These are phyloP conservation scores for Vinca minor DNA, from an alignment of 257 asterid genomes.

Conservation along the genomic window DNA sequence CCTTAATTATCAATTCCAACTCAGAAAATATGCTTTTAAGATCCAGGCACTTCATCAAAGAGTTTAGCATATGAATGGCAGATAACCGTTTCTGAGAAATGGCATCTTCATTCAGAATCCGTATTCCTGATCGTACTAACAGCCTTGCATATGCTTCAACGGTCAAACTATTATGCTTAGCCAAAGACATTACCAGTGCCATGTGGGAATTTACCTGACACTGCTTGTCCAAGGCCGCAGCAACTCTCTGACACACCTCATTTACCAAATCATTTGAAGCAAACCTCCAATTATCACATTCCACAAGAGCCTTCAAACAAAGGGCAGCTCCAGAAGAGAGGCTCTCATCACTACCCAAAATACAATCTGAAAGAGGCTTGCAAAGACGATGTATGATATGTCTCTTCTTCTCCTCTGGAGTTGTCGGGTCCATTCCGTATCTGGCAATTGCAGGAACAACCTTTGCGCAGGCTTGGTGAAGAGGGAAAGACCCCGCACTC, in stretches of 20 bases:
- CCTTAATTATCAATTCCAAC: slow-evolving; percentile 54
- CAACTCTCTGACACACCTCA: slow-evolving; percentile 88
- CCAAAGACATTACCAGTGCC: slow-evolving; percentile 79
- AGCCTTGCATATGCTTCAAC: slow-evolving; percentile 88
- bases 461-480: slow-evolving; percentile 95
- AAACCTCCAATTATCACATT: slow-evolving; percentile 84
- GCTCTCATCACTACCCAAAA: slow-evolving; percentile 70
- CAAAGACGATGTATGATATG: slow-evolving; percentile 52
- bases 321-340: slow-evolving; percentile 91
- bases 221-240: slow-evolving; percentile 78
- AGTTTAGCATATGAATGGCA: slow-evolving; percentile 84
- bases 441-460: slow-evolving; percentile 92
- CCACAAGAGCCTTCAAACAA: slow-evolving; percentile 77
- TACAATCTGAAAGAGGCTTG: slow-evolving; percentile 78
- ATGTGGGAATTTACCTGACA: slow-evolving; percentile 65
- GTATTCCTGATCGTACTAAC: slow-evolving; percentile 54
- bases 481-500: slow-evolving; percentile 89
- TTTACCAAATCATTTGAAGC: slow-evolving; percentile 78
- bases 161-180: slow-evolving; percentile 62
- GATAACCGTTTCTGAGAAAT: slow-evolving; percentile 75
- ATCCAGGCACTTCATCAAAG: slow-evolving; percentile 70
- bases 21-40: slow-evolving; percentile 67
- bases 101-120: slow-evolving; percentile 49
- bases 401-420: slow-evolving; percentile 64
- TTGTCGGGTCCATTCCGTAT: slow-evolving; percentile 73